phyloP scores from a whole-genome alignment of 2,329 filamentous ascomycete species.

The Aspergillus ochraceoroseus region DNA sequence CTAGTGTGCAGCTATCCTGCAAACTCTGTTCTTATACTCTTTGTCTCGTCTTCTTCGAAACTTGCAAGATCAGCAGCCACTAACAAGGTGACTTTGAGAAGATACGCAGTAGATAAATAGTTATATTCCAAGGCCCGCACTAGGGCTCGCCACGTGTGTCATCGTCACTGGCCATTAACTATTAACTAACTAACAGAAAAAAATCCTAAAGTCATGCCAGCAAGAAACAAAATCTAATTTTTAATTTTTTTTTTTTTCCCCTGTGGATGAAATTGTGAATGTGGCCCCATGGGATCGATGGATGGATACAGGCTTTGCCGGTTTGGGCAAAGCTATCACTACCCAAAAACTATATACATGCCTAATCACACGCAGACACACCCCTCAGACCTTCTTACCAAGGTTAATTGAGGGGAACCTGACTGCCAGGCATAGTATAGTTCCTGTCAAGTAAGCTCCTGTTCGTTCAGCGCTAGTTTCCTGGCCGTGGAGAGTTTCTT shows the following conservation, averaged over 20 bases:
- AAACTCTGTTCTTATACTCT: constrained; percentile 9
- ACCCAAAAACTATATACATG: constrained; percentile 11
- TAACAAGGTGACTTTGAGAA: too few relatives aligned
- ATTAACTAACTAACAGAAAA: neutral
- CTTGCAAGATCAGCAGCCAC: constrained; percentile 12
- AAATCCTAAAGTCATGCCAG: constrained; percentile 4
- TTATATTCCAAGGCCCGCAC: constrained; percentile 4
- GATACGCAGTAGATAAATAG: constrained; percentile 6
- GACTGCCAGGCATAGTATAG: too few relatives aligned
- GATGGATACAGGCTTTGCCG: constrained; percentile 1
- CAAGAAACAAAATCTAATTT: constrained; percentile 2
- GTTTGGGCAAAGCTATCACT: constrained; percentile 12
- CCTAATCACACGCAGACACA: too few relatives aligned
- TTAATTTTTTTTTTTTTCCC: constrained; percentile 7
- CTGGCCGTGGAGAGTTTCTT: too few relatives aligned
- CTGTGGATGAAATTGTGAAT: too few relatives aligned
- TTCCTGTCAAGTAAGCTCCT: too few relatives aligned
- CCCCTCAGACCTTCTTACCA: too few relatives aligned
- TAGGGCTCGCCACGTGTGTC: constrained; percentile 13
- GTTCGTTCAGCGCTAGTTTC: too few relatives aligned
- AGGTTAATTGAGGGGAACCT: too few relatives aligned
- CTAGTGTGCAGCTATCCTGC: constrained; percentile 6
- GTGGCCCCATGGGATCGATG: neutral
- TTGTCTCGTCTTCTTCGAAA: neutral
- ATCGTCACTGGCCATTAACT: constrained; percentile 9